These are phyloP conservation scores for Fusarium subglutinans DNA, from an alignment of 2,329 filamentous ascomycete species.

Conservation along the genomic window DNA sequence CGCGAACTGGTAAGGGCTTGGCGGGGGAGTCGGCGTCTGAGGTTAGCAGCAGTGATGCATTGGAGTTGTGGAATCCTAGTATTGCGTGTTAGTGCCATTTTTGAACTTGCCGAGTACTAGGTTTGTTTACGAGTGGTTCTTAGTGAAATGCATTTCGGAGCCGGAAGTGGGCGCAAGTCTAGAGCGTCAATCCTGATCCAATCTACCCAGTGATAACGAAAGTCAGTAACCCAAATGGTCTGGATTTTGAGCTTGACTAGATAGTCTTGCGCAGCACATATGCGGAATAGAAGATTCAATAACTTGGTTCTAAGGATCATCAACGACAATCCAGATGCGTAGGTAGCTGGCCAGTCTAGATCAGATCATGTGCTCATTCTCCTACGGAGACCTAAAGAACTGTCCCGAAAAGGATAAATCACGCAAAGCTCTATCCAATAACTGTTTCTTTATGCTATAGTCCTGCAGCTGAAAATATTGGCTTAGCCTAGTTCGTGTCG, in stretches of 20 bases:
- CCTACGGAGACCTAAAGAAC: accelerated
- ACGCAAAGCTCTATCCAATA: background rate
- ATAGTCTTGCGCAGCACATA: background rate
- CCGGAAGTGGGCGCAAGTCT: too few species aligned
- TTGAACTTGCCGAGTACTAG: background rate
- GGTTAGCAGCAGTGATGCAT: too few species aligned
- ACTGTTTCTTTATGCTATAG: accelerated
- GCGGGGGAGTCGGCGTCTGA: accelerated
- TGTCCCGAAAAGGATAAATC: too few species aligned
- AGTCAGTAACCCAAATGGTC: background rate
- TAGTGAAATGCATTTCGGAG: background rate
- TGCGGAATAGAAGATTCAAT: background rate
- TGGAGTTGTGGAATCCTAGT: background rate
- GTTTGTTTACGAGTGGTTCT: accelerated
- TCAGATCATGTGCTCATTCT: background rate
- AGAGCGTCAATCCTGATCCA: accelerated
- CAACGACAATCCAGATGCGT: background rate
- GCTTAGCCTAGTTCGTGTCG: background rate
- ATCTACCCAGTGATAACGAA: background rate
- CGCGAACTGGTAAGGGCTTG: background rate
- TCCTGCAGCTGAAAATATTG: background rate
- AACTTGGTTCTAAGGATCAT: too few species aligned
- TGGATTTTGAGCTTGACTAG: background rate
- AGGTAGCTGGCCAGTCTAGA: background rate
- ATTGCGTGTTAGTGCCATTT: accelerated